Conservation (phyloP, 2,329 filamentous ascomycete genomes). For the Colletotrichum kahawae region DNA sequence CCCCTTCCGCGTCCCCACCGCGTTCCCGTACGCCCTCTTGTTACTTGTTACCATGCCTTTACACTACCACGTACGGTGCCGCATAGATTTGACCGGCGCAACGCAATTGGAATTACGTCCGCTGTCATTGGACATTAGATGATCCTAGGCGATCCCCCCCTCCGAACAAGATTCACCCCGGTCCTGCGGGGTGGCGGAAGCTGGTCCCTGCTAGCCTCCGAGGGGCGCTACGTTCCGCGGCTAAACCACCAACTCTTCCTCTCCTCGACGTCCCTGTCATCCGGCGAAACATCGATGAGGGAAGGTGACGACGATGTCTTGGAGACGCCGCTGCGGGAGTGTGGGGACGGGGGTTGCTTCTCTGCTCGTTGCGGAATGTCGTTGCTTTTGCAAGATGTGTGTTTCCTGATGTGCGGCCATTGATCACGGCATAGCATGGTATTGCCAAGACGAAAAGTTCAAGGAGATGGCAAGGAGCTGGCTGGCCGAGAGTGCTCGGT, state of each 20-base stretch:
- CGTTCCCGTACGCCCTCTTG: not conserved
- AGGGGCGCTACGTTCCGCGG: not conserved
- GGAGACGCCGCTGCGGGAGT: not conserved
- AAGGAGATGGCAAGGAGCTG: not conserved
- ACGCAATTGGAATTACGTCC: constrained; percentile 5
- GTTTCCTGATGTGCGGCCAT: not conserved
- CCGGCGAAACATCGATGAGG: constrained; percentile 3
- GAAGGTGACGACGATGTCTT: constrained; percentile 15
- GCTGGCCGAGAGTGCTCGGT: not conserved
- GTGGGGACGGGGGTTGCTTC: not conserved
- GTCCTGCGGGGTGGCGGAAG: not conserved
- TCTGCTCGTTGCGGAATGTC: not conserved
- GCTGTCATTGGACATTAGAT: constrained; percentile 1
- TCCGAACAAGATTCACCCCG: not conserved
- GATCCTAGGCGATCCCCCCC: not conserved
- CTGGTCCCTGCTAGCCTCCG: not conserved
- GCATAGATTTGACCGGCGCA: not conserved
- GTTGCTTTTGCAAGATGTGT: not conserved
- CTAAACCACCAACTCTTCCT: not conserved
- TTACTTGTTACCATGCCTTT: not conserved
- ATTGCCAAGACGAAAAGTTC: not conserved
- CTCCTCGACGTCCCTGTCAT: not conserved
- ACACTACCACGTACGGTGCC: not conserved
- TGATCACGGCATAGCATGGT: not conserved
- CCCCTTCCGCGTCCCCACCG: not conserved